Percentiles rank a stretch among this genome's conserved stretches.
These are phyloP conservation scores for Metschnikowia gruessii DNA, from an alignment of 805 yeast genomes.

Conservation along the genomic window DNA sequence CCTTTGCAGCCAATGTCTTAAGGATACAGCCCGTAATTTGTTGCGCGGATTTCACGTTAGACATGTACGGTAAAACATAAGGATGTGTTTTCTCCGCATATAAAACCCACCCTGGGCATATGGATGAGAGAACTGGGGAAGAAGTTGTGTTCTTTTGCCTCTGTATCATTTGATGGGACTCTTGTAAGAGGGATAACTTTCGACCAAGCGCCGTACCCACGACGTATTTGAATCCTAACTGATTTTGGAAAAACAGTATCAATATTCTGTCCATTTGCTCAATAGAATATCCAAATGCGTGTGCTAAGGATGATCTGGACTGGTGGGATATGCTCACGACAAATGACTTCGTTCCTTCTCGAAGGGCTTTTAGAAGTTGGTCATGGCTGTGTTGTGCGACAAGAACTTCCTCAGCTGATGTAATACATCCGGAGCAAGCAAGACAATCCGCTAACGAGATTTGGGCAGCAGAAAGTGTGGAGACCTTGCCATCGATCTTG, in stretches of 20 bases:
- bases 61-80: constrained; percentile 64
- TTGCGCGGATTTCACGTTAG: constrained; percentile 84
- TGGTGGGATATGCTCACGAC: constrained; percentile 86
- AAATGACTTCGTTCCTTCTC: constrained; percentile 37
- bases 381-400: constrained; percentile 88
- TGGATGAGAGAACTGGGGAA: constrained; percentile 62
- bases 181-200: constrained; percentile 52
- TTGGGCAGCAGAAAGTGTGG: constrained; percentile 70
- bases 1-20: constrained; percentile 48
- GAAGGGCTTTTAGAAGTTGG: constrained; percentile 63
- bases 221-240: constrained; percentile 66
- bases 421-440: constrained; percentile 96
- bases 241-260: constrained; percentile 52
- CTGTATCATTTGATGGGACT: constrained; percentile 42
- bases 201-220: constrained; percentile 88
- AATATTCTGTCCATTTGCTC: constrained; percentile 60
- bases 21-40: constrained; percentile 83
- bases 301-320: constrained; percentile 75
- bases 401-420: constrained; percentile 93
- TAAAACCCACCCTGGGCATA: constrained; percentile 96
- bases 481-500: constrained; percentile 50
- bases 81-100: constrained; percentile 97
- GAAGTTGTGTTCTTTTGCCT: constrained; percentile 30
- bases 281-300: constrained; percentile 54
- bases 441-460: constrained; percentile 89